These are phyloP conservation scores for Alternaria sp. DNA, from an alignment of 2,329 filamentous ascomycete species.

Conservation along the genomic window DNA sequence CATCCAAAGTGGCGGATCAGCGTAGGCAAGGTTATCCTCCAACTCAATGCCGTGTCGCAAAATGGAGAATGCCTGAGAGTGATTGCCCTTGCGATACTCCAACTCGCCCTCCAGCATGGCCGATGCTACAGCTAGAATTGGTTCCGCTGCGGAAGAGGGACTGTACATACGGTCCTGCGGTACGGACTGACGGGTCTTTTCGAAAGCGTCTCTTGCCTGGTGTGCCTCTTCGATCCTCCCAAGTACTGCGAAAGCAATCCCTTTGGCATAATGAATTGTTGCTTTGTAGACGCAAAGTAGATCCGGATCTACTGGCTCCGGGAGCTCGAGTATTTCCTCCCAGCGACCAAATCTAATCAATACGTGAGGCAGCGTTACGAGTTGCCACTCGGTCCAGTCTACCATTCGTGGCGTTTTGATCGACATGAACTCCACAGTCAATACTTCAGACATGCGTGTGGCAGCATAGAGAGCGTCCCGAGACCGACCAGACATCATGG, in stretches of 20 bases:
- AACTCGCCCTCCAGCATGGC: slow-evolving; percentile 7
- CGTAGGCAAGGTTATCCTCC: not conserved
- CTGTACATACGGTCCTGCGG: not conserved
- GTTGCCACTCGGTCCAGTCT: slow-evolving; percentile 13
- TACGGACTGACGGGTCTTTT: not conserved
- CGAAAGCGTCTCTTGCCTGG: not conserved
- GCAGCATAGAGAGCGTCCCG: slow-evolving; percentile 1
- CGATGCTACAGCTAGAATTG: not conserved
- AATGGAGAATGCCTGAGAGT: not conserved
- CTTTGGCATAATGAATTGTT: not conserved
- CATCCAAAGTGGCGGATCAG: slow-evolving; percentile 6
- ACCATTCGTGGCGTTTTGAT: slow-evolving; percentile 8
- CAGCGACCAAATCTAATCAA: slow-evolving; percentile 12
- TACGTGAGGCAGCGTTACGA: slow-evolving; percentile 4
- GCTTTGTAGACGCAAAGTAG: not conserved
- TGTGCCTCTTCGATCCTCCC: not conserved
- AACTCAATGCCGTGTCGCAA: not conserved
- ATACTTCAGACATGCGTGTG: not conserved
- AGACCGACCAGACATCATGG: slow-evolving; percentile 3
- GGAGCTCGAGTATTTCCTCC: slow-evolving; percentile 2
- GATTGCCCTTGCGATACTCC: not conserved
- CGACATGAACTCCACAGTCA: slow-evolving; percentile 2
- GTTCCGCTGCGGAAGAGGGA: not conserved
- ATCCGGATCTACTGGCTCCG: not conserved
- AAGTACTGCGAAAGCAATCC: slow-evolving; percentile 1